These are phyloP conservation scores for Fusarium solani-melongenae DNA, from an alignment of 2,329 filamentous ascomycete species.

Conservation along the genomic window DNA sequence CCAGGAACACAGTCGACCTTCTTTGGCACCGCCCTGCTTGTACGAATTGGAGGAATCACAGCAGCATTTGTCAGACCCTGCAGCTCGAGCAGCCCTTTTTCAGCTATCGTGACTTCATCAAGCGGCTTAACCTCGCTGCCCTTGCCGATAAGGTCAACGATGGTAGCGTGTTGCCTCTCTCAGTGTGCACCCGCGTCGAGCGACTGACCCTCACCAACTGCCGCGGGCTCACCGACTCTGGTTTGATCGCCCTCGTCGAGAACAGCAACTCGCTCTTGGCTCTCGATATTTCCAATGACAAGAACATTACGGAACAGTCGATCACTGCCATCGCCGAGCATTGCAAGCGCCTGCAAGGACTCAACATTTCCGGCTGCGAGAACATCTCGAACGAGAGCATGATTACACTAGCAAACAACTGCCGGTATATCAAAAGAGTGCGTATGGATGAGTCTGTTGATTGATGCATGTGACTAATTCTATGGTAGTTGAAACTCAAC, in stretches of 20 bases:
- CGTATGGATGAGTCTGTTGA: constrained; percentile 43
- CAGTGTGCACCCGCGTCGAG: constrained; percentile 89
- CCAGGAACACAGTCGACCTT: constrained; percentile 89
- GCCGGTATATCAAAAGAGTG: constrained; percentile 87
- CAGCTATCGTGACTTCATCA: constrained; percentile 89
- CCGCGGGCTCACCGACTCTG: constrained; percentile 83
- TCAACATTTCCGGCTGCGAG: constrained; percentile 90
- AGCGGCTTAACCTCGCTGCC: constrained; percentile 88
- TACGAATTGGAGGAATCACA: constrained; percentile 84
- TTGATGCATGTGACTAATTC: constrained; percentile 16
- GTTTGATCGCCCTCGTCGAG: constrained; percentile 81
- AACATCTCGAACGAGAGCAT: constrained; percentile 89
- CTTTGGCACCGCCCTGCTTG: constrained; percentile 96
- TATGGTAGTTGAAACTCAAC: constrained; percentile 85
- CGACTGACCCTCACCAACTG: constrained; percentile 93
- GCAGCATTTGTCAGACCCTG: constrained; percentile 83
- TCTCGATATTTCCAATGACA: constrained; percentile 86
- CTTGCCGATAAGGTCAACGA: constrained; percentile 83
- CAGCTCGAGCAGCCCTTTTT: constrained; percentile 81
- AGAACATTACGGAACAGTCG: constrained; percentile 85
- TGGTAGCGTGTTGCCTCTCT: constrained; percentile 85
- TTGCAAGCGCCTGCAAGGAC: constrained; percentile 86
- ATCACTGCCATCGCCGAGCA: constrained; percentile 82
- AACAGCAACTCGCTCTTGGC: constrained; percentile 86
- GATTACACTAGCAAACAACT: constrained; percentile 81